Evolutionary conservation across 176 grass and related monocot species (phyloP).

Genomic region (maize (Zea mays)): Zm-B73-REFERENCE-NAM-5.0 NC_050099.1:185140501-185141000

Average conservation of each 20-base stretch:
- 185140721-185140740: constrained; percentile 14
- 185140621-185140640: not conserved
- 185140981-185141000: constrained; percentile 46
- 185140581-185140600: not conserved
- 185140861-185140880: constrained; percentile 1
- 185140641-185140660: not conserved
- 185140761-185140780: not conserved
- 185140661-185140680: not conserved
- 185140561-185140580: not conserved
- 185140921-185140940: constrained; percentile 34
- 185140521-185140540: constrained; percentile 8
- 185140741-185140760: not conserved
- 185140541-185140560: not conserved
- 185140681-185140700: not conserved
- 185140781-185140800: not conserved
- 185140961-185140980: constrained; percentile 64
- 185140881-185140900: not conserved
- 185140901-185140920: constrained; percentile 14
- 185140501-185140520: not conserved
- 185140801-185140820: not conserved
- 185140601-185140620: not conserved
- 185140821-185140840: not conserved
- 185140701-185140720: constrained; percentile 14
- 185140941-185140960: constrained; percentile 48
- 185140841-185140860: not conserved